Base-by-base conservation (phyloP, 352 stramenopile genomes). In the Pythium chondricola region DNA sequence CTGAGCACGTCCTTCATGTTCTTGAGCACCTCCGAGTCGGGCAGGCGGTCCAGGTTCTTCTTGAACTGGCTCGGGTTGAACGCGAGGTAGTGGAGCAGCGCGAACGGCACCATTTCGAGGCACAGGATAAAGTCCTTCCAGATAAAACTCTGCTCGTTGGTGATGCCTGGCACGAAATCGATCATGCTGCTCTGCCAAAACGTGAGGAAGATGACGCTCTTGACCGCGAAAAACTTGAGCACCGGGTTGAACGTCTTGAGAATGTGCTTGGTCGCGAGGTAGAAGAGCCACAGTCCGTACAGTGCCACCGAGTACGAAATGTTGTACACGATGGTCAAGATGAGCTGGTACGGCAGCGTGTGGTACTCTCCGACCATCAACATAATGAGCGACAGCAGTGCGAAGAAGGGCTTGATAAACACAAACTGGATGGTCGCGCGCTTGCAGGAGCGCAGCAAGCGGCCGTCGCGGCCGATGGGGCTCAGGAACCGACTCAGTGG, bases 201-300 rank as follows among this genome's bases (percentile, higher is more conserved):
- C 21, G 88, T 96, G 36, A 95, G 75, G 52, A 97, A 97, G 25
- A 97, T 86, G 46, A 97, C 82, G 42, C 67, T 74, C 63, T 97
- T 97, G 45, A 97, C 87, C 1, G 86, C 84, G 40, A 96, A 83
- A 50, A 97, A 97, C 70, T 97, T 97, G 56, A 93, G 69, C 36
- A 97, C 78, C 9, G 89, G 89, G 52, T 81, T 82, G 50, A 92
- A 92, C 21, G 74, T 71, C 62, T 81, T 71, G 45, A 93, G 55
- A 38, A 90, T 87, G 62, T 95, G 74, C 48, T 89, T 83, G 31
- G 82, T 95, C 3, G 85, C 88, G 11, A 93, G 48, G 70, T 96
- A 97, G 61, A 97, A 96, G 29, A 97, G 47, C 62, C 89, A 85
- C 4, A 97, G 65, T 0, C 83, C 78, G 63, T 97, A 97, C 22